Evolutionary conservation across 179 eudicot genomes (phyloP), one percentile per base, ranked within the genome.

Genomic region (Beta corolliflora): DNA sequence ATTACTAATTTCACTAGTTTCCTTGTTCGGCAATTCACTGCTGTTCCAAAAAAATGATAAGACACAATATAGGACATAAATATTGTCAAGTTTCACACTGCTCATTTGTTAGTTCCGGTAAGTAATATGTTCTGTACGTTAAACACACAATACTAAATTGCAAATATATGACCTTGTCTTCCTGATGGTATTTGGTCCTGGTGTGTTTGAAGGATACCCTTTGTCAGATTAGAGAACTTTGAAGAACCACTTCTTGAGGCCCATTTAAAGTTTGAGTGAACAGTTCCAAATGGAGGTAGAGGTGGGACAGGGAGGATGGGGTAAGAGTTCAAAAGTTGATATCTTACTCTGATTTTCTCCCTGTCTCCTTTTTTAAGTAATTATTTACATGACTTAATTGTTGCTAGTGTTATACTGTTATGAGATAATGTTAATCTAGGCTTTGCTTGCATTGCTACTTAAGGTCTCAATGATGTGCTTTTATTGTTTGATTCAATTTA

Each of bases 171-270:
- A 68, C 6, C 45, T 23, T 18, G 18, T 70, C 70, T 66, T 58
- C 45, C 18, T 73, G 16, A 45, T 78, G 19, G 69, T 71, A 44
- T 66, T 54, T 46, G 14, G 46, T 71, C 53, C 41, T 79, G 46
- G 15, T 67, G 54, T 13, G 59, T 46, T 74, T 58, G n/a, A 67
- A 52, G 29, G 75, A 29, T 66, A 23, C n/a, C 5, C 50, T 58
- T 2, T 53, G 2, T 3, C 23, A 15, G 11, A 44, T 19, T 36
- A 73, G n/a, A 41, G 18, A 68, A 41, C 72, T 41, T 68, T 36
- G 19, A 69, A 64, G 13, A 25, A 14, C 10, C 66, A 61, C 31
- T 61, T 61, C 29, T 61, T 61, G 66, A 61, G 7, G 29, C 36
- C 69, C 69, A 64, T 64, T 12, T 11, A 8, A 64, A 64, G 18